These are phyloP conservation scores for Yamadazyma trypodendri DNA, from an alignment of 1,139 yeast genomes.

Conservation along the genomic window DNA sequence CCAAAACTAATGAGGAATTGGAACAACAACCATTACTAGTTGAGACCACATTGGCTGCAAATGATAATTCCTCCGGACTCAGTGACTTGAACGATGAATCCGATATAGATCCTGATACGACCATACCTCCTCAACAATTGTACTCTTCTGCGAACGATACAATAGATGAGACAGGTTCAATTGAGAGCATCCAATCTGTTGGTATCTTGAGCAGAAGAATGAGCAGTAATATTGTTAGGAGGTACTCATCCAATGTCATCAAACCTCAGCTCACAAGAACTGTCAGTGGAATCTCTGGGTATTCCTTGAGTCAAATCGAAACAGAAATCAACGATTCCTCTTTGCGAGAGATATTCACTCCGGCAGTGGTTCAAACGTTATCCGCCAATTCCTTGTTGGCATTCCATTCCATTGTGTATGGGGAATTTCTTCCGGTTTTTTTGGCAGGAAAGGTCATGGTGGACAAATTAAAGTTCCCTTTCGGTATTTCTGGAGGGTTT, in stretches of 20 bases:
- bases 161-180: slow-evolving; percentile 13
- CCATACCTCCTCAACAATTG: slow-evolving; percentile 13
- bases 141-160: slow-evolving; percentile 11
- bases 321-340: slow-evolving; percentile 11
- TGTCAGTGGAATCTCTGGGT: slow-evolving; percentile 15
- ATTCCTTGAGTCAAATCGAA: slow-evolving; percentile 12
- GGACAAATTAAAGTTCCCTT: slow-evolving; percentile 35
- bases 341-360: slow-evolving; percentile 13
- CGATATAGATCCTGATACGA: slow-evolving; percentile 8
- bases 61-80: not conserved
- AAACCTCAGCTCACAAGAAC: slow-evolving; percentile 14
- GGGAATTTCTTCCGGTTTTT: slow-evolving; percentile 60
- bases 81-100: not conserved
- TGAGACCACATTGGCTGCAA: not conserved
- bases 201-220: slow-evolving; percentile 34
- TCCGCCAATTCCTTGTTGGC: slow-evolving; percentile 13
- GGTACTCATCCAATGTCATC: slow-evolving; percentile 31
- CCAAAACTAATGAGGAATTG: not conserved
- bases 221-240: slow-evolving; percentile 38
- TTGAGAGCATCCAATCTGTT: slow-evolving; percentile 20
- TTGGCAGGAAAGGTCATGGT: slow-evolving; percentile 47
- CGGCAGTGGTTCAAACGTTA: slow-evolving; percentile 14
- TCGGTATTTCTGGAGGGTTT: slow-evolving; percentile 30
- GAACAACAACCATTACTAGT: slow-evolving; percentile 3
- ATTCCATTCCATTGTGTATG: slow-evolving; percentile 52